Conservation (phyloP, 805 yeast genomes). For the Candida tibetensis region DNA sequence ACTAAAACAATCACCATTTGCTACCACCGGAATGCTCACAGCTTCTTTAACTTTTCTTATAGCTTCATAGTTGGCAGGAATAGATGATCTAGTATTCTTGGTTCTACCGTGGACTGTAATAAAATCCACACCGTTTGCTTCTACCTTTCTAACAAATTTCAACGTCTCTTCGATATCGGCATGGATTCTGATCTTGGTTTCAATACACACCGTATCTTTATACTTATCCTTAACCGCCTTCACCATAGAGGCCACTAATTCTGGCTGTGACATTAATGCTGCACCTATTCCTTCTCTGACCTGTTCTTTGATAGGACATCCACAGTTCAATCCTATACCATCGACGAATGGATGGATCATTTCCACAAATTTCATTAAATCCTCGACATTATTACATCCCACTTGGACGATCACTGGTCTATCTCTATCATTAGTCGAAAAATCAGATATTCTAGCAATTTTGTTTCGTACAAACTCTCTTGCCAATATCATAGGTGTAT, state of each 20-base stretch:
- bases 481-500: slow-evolving; percentile 95
- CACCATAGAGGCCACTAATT: slow-evolving; percentile 80
- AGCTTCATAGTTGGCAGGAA: slow-evolving; percentile 81
- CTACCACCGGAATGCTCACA: slow-evolving; percentile 78
- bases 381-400: slow-evolving; percentile 82
- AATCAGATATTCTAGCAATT: slow-evolving; percentile 79
- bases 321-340: slow-evolving; percentile 94
- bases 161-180: slow-evolving; percentile 69
- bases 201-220: slow-evolving; percentile 71
- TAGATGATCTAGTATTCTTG: slow-evolving; percentile 76
- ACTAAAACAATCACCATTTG: slow-evolving; percentile 91
- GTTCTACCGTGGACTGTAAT: slow-evolving; percentile 95
- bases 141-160: slow-evolving; percentile 67
- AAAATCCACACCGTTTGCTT: slow-evolving; percentile 87
- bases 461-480: slow-evolving; percentile 87
- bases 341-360: slow-evolving; percentile 90
- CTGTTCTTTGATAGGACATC: slow-evolving; percentile 95
- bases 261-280: slow-evolving; percentile 83
- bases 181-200: slow-evolving; percentile 90
- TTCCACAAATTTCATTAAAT: slow-evolving; percentile 76
- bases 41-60: slow-evolving; percentile 60
- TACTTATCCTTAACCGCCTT: slow-evolving; percentile 72
- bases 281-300: slow-evolving; percentile 96
- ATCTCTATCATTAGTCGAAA: slow-evolving; percentile 73
- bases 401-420: slow-evolving; percentile 81